These are phyloP conservation scores for Linum lewisii DNA, from an alignment of 345 rosid genomes.

Conservation along the genomic window DNA sequence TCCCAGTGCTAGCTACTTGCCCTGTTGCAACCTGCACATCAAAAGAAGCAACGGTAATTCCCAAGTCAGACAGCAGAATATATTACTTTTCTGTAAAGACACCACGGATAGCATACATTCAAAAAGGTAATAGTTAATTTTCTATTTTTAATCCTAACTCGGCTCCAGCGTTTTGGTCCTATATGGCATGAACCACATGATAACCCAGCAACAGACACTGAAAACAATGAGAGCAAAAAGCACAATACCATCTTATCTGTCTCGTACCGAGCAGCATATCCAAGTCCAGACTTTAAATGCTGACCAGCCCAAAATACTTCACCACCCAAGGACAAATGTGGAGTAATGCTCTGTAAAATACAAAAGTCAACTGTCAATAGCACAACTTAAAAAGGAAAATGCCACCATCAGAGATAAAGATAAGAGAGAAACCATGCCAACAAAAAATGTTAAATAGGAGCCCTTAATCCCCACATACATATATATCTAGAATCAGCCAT, in stretches of 20 bases:
- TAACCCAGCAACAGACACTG: not conserved
- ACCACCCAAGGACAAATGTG: constrained; percentile 69
- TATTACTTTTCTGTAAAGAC: too few species aligned
- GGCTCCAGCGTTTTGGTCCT: too few species aligned
- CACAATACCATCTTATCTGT: constrained; percentile 80
- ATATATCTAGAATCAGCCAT: too few species aligned
- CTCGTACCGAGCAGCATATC: constrained; percentile 89
- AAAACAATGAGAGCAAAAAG: not conserved
- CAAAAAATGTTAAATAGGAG: not conserved
- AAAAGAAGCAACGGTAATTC: not conserved
- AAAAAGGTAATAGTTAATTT: too few species aligned
- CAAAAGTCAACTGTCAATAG: not conserved
- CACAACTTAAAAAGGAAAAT: not conserved
- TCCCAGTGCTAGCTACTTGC: constrained; percentile 95
- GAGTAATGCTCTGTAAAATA: constrained; percentile 64
- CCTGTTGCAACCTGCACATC: constrained; percentile 71
- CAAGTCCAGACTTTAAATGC: constrained; percentile 88
- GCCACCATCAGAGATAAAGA: not conserved
- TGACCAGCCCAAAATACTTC: constrained; percentile 97
- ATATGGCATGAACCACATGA: not conserved
- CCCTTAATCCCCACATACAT: too few species aligned
- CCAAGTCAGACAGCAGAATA: not conserved
- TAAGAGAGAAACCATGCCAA: not conserved
- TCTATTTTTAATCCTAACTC: too few species aligned
- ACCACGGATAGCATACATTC: too few species aligned